Evolutionary conservation across 176 grass and related monocot species (phyloP).

Genomic region (Phragmites australis): DNA sequence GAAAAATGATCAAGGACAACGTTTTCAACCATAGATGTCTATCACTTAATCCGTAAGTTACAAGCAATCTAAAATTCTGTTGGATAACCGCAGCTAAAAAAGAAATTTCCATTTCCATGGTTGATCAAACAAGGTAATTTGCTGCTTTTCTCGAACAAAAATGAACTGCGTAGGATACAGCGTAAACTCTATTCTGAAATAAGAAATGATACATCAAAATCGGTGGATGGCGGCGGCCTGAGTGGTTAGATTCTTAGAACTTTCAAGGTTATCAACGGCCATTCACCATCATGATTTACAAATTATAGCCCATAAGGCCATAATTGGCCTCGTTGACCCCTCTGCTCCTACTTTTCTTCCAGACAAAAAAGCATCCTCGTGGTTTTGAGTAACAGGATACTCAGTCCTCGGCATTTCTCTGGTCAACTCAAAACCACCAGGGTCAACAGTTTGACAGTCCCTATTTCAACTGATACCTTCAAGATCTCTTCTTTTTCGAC

Average conservation of each 20-base stretch:
- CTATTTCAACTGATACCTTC: neutral
- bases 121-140: too few species aligned
- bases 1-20: too few species aligned
- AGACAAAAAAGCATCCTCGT: neutral
- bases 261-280: neutral
- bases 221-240: too few species aligned
- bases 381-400: neutral
- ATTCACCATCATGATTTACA: neutral
- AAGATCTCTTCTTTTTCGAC: conserved; percentile 69
- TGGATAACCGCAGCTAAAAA: neutral
- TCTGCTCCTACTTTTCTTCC: neutral
- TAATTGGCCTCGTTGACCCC: neutral
- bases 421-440: neutral
- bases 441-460: neutral
- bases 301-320: neutral
- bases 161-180: neutral
- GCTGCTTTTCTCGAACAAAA: neutral
- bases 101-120: too few species aligned
- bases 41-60: neutral
- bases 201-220: conserved; percentile 1
- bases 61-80: neutral
- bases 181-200: conserved; percentile 1
- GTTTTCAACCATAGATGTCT: too few species aligned
- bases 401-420: neutral
- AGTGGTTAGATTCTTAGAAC: neutral